Base-by-base conservation (phyloP, 768 basidiomycete genomes). In the Amanita thiersii region DNA sequence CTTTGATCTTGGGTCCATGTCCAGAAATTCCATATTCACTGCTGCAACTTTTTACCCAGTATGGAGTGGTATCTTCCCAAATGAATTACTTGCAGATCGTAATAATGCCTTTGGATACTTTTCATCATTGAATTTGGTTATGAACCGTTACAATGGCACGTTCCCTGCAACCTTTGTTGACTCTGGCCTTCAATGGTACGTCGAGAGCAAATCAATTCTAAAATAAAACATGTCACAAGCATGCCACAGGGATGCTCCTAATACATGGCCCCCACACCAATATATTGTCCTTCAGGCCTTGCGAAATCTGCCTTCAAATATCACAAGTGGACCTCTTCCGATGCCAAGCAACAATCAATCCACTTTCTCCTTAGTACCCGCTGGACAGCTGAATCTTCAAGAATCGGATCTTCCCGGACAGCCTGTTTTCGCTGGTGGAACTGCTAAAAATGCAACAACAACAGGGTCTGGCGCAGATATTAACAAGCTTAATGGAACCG, bases 91-190 rank as follows among this genome's bases (percentile, higher is more conserved):
- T 6, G 54, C 58, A 15, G 76, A 73, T 47, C 60, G 70, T 36
- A 60, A 63, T 3, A 78, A 78, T 4, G 72, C 89, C 0, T 81
- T 89, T 44, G 70, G 73, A 4, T 75, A 76, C 47, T 94, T 94
- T 56, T 65, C 85, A 2, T 69, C 81, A 0, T 55, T 91, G 6
- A 79, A 92, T 53, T 66, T 88, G 65, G 80, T 89, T 2, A 57
- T 91, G 55, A 83, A 82, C 57, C 74, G 79, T 32, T 97, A 90
- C 57, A 90, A 92, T 51, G 93, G 93, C 15, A 86, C 89, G 0
- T 74, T 82, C 55, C 90, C 91, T 0, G 65, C 76, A 4, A 88
- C 86, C 0, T 87, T 94, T 50, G 52, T 89, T 7, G 70, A 77
- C 46, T 81, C 80, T 0, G 88, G 89, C 8, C 66, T 80, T 47